phyloP scores from a whole-genome alignment of 441 rosid species.

The Hypseocharis bilobata region DNA sequence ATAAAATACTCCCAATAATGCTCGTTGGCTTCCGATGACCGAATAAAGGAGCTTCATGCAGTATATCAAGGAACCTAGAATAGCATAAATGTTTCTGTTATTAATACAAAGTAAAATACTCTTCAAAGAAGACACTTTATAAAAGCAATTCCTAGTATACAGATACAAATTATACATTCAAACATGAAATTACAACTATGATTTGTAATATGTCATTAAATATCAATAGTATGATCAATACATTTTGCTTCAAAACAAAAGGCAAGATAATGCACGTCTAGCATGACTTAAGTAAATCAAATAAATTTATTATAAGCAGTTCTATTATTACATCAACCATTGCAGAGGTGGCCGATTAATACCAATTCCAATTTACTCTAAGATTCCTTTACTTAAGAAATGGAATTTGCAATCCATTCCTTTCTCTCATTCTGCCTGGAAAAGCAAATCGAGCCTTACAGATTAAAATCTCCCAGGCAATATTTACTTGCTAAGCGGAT shows the following conservation, averaged over 20 bases:
- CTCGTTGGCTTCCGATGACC: conserved; percentile 74
- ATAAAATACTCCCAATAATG: conserved; percentile 56
- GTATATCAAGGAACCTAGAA: conserved; percentile 73
- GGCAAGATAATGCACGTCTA: not conserved
- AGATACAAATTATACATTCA: not conserved
- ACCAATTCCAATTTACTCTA: too few species aligned
- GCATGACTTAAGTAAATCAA: too few species aligned
- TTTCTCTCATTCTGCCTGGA: too few species aligned
- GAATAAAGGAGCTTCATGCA: conserved; percentile 79
- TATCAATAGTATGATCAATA: not conserved
- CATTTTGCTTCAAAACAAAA: not conserved
- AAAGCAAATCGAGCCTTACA: too few species aligned
- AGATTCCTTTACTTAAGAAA: too few species aligned
- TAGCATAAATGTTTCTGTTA: conserved; percentile 2
- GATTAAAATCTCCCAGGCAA: too few species aligned
- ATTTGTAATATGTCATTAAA: not conserved
- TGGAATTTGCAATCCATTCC: too few species aligned
- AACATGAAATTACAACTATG: not conserved
- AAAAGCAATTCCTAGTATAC: not conserved
- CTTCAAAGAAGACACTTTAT: not conserved
- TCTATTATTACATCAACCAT: not conserved
- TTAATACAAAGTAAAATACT: not conserved
- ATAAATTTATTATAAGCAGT: not conserved
- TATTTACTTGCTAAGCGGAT: too few species aligned
- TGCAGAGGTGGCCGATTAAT: too few species aligned